These are phyloP conservation scores for Neospora caninum DNA, from an alignment of 169 alveolate species.

Conservation along the genomic window DNA sequence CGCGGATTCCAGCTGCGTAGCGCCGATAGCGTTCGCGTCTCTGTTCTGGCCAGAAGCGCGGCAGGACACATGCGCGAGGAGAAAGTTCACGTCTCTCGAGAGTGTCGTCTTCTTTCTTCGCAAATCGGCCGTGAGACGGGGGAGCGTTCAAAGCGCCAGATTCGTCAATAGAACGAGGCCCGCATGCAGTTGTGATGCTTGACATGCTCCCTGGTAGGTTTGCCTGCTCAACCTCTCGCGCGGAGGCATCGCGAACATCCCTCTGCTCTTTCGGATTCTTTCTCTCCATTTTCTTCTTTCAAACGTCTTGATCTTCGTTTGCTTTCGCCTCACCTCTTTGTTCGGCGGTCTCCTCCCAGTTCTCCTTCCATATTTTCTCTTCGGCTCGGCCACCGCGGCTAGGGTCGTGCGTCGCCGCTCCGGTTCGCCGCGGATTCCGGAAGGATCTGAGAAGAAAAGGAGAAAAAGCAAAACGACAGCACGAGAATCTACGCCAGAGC, in stretches of 20 bases:
- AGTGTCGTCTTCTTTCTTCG: no score
- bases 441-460: neutral
- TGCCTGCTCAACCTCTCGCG: no score
- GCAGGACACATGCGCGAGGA: no score
- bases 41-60: neutral
- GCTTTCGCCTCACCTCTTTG: neutral
- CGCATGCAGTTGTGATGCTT: no score
- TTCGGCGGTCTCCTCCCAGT: neutral
- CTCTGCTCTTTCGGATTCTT: neutral
- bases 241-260: neutral
- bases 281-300: neutral
- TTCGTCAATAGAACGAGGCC: no score
- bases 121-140: no score
- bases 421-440: neutral
- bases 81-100: no score
- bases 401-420: neutral
- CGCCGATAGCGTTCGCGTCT: conserved; percentile 15
- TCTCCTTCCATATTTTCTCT: neutral
- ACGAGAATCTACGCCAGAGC: neutral
- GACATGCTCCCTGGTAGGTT: no score
- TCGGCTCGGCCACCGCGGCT: neutral
- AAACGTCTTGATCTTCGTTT: neutral
- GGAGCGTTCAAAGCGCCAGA: no score
- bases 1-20: conserved; percentile 22
- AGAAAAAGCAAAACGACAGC: neutral